Percentiles rank a stretch among this genome's conserved stretches.
phyloP scores from a whole-genome alignment of 768 basidiomycete genomes.

The Crucibulum laeve region DNA sequence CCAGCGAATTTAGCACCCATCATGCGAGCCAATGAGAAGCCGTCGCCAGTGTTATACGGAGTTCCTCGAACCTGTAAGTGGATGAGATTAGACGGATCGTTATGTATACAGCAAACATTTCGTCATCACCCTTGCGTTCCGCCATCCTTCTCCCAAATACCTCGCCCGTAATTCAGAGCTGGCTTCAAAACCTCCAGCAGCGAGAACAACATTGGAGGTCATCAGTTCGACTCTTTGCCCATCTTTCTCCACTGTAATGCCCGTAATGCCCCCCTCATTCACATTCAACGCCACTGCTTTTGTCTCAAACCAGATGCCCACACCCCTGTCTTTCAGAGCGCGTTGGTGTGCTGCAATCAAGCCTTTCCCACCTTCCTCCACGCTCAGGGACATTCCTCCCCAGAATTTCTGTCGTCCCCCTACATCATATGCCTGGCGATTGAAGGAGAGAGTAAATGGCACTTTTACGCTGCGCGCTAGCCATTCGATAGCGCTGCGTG shows the following conservation, averaged over 20 bases:
- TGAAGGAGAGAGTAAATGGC: conserved; percentile 55
- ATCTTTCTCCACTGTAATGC: conserved; percentile 37
- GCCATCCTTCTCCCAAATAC: conserved; percentile 58
- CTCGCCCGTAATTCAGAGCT: conserved; percentile 44
- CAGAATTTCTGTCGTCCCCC: conserved; percentile 62
- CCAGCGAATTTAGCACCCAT: conserved; percentile 53
- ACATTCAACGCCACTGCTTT: conserved; percentile 37
- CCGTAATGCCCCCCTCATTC: conserved; percentile 35
- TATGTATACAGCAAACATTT: conserved; percentile 7
- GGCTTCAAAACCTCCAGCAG: conserved; percentile 67
- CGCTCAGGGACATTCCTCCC: conserved; percentile 63
- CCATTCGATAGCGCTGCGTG: conserved; percentile 56
- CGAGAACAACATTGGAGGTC: conserved; percentile 49
- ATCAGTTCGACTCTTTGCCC: conserved; percentile 31
- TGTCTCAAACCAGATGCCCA: conserved; percentile 55
- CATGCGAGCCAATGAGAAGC: conserved; percentile 45
- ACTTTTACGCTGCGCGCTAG: conserved; percentile 44
- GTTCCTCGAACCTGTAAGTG: conserved; percentile 57
- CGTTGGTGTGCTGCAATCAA: conserved; percentile 51
- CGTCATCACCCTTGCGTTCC: conserved; percentile 54
- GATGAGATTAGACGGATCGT: background rate
- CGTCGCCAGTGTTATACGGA: conserved; percentile 68
- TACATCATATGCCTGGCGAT: conserved; percentile 66
- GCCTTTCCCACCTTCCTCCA: conserved; percentile 66
- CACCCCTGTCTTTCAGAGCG: conserved; percentile 43